Base-by-base conservation (phyloP, 148 eudicot species). In the Fagopyrum homotropicum region DNA sequence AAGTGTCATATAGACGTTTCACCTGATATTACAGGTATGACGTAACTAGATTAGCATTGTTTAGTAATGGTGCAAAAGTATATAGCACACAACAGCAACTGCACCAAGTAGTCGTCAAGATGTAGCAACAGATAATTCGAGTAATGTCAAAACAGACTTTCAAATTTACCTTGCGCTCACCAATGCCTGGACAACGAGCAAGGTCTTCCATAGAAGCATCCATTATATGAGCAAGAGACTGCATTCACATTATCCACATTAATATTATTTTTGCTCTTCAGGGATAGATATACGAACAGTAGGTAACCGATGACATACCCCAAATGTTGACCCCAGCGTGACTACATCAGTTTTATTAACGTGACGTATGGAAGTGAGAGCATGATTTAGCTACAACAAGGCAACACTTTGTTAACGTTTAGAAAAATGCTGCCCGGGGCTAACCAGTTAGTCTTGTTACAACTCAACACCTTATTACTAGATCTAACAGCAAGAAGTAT, bases 141-240 rank as follows among this genome's bases (percentile, higher is more conserved):
- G 50, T 48, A 12, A 49, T 9, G 52, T 8, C 12, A 12, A 49
- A 57, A 19, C 10, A 19, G 61, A 15, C 57, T 52, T 15, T 14
- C 57, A 52, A 52, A 15, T 22, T 48, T 83, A 94, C 98, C 97
- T 94, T 94, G 71, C 90, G 89, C 80, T 94, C 98, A 76, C 96
- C 97, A n/a, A 94, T 94, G 80, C 97, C 98, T 75, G 98, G 97
- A 82, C 97, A 94, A 72, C 89, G 96, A 55, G 96, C 96, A 75
- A 90, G 84, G 86, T 94, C 98, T 82, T 94, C 98, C 93, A 94
- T 91, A 17, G 98, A 91, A 73, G 97, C 97, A 85, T 94, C 98
- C 93, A 94, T 90, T 59, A 94, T 83, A 83, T 89, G 82, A 73
- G 97, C 84, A 69, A 94, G 91, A 55, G 97, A 91, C 96, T 94